These are phyloP conservation scores for Dendrobium chrysotoxum DNA, from an alignment of 106 monocot genomes.

Conservation along the genomic window DNA sequence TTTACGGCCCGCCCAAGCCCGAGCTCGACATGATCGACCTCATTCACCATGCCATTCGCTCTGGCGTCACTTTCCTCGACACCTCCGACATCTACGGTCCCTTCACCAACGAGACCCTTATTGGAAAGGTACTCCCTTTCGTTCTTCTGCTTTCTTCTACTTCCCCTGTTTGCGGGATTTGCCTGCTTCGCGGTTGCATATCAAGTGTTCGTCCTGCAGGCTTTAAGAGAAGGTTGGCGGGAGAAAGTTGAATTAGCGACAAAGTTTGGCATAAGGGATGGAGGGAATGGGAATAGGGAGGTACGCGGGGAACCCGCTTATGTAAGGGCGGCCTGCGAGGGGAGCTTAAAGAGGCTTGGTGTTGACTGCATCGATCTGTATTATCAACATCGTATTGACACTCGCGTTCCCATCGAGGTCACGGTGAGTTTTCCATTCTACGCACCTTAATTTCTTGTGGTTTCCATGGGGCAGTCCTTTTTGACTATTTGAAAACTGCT, in stretches of 20 bases:
- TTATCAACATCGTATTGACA: constrained; percentile 36
- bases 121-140: constrained; percentile 28
- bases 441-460: not conserved
- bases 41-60: constrained; percentile 30
- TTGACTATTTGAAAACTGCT: no score
- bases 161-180: not conserved
- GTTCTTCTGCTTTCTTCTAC: not conserved
- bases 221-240: constrained; percentile 16
- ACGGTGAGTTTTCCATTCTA: constrained; percentile 12
- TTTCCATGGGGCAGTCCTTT: no score
- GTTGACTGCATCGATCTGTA: constrained; percentile 42
- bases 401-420: constrained; percentile 28
- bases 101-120: constrained; percentile 43
- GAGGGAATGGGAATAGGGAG: not conserved
- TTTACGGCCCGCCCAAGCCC: constrained; percentile 49
- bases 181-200: not conserved
- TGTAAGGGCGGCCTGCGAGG: constrained; percentile 27
- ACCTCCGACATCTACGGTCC: constrained; percentile 56
- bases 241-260: constrained; percentile 32
- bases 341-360: constrained; percentile 31
- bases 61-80: constrained; percentile 47
- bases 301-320: constrained; percentile 24
- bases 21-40: constrained; percentile 51
- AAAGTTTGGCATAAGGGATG: constrained; percentile 24
- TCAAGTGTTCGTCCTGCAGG: constrained; percentile 4